Evolutionary conservation across 2,329 filamentous ascomycete species (phyloP), one percentile per base, ranked within the genome.

Genomic region (Alternaria burnsii): DNA sequence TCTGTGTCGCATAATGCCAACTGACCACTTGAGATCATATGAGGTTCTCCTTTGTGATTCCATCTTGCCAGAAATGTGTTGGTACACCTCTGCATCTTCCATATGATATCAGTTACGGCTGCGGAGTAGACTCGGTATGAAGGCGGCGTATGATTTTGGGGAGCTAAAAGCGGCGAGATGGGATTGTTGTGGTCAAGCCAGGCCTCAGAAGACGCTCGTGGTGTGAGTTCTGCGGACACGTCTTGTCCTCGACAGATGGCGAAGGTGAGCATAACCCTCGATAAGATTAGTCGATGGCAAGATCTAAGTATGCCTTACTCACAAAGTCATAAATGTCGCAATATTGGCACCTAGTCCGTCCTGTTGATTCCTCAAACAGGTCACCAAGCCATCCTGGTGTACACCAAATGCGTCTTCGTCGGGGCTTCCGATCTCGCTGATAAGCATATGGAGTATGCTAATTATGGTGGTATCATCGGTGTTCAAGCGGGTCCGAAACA

Each of bases 401-500:
- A 76, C 68, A 55, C 72, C 60, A 47, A 76, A 76, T 0, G 68
- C 70, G 24, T 70, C 63, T 20, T 75, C 72, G 10, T 74, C 67
- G n/a, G 61, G 63, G 12, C 68, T 62, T 7, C 75, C 72, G 46
- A 75, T 63, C 22, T 76, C 74, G 53, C 75, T 76, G 22, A 74
- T 56, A 3, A 78, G 68, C 18, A 78, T 69, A 53, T 77, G 61
- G 9, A 75, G 44, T 41, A 77, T 76, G 54, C 72, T 74, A 18
- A 77, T 44, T 20, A 76, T 72, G 2, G 70, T 76, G 16, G 68
- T 69, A 43, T 77, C 71, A 40, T 74, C 73, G 10, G 67, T 70
- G 24, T 66, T 61, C 11, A 76, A 59, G 20, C 65, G 68, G n/a
- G 71, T 66, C 10, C 68, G 71, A 16, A 78, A 70, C 24, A 69